Evolutionary conservation across 176 grass and related monocot genomes (phyloP).

Genomic region (Avena insularis): DNA sequence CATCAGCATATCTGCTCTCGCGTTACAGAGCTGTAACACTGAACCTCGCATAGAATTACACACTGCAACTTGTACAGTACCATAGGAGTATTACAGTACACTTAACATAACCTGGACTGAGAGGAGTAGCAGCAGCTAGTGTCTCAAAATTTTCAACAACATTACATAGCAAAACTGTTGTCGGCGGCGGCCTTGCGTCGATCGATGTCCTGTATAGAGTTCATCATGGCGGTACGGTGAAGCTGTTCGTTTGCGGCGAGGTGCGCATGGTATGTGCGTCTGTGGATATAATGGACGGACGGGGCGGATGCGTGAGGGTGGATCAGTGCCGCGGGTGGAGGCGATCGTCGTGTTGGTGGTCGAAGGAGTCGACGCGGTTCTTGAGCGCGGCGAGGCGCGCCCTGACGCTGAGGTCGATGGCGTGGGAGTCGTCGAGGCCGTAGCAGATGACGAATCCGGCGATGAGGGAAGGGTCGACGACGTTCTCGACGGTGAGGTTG

Average conservation of each 20-base stretch:
- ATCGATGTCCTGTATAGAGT: background rate
- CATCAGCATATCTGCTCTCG: background rate
- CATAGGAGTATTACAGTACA: conserved; percentile 20
- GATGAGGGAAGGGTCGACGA: conserved; percentile 74
- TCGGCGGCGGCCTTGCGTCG: conserved; percentile 8
- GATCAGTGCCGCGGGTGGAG: conserved; percentile 20
- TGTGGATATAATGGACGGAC: background rate
- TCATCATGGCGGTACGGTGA: background rate
- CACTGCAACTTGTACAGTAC: conserved; percentile 14
- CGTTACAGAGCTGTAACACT: conserved; percentile 31
- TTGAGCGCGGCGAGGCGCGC: conserved; percentile 70
- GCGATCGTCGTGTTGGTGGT: conserved; percentile 41
- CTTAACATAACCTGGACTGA: background rate
- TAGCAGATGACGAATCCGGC: conserved; percentile 91
- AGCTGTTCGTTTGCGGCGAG: background rate
- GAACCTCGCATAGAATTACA: conserved; percentile 12
- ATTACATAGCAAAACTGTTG: conserved; percentile 60
- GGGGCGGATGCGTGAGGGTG: too few species aligned
- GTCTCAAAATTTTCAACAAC: conserved; percentile 49
- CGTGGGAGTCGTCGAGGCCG: conserved; percentile 64
- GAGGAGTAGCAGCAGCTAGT: background rate
- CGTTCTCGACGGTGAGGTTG: conserved; percentile 71
- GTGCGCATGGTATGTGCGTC: background rate
- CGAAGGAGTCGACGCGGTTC: conserved; percentile 69
- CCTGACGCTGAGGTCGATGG: conserved; percentile 94